phyloP scores from a whole-genome alignment of 2,329 filamentous ascomycete species.

The Beauveria pseudobassiana region DNA sequence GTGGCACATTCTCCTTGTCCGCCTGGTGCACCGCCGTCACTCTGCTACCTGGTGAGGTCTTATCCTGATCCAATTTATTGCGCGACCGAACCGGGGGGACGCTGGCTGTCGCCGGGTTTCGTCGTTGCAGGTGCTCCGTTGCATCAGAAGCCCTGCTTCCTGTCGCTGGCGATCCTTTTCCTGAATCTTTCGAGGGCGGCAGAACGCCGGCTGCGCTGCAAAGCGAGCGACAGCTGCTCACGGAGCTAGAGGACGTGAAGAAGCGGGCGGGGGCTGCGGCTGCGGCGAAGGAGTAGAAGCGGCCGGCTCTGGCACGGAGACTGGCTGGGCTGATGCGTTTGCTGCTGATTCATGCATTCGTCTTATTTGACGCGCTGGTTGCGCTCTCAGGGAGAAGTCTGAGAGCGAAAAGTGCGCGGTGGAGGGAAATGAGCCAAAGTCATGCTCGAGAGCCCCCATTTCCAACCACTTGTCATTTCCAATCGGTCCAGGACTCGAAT shows the following conservation, averaged over 20 bases:
- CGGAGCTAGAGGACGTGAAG: slow-evolving; percentile 31
- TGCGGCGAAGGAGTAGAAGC: neutral
- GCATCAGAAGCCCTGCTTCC: slow-evolving; percentile 13
- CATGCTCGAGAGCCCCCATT: neutral
- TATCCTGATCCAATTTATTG: neutral
- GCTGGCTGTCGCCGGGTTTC: neutral
- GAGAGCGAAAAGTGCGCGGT: neutral
- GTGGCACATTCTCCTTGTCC: slow-evolving; percentile 7
- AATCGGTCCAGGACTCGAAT: neutral
- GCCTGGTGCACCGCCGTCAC: neutral
- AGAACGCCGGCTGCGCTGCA: slow-evolving; percentile 28
- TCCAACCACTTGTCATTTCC: neutral
- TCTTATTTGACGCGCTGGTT: neutral
- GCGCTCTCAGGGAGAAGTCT: neutral
- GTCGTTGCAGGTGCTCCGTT: neutral
- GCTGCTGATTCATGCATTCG: neutral
- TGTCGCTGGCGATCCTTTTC: slow-evolving; percentile 19
- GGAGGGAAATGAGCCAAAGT: slow-evolving; percentile 4
- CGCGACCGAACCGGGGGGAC: neutral
- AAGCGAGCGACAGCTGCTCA: slow-evolving; percentile 26
- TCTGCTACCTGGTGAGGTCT: neutral
- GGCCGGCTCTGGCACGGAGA: neutral
- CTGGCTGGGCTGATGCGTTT: neutral
- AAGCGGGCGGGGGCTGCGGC: slow-evolving; percentile 18
- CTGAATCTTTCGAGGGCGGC: slow-evolving; percentile 24